A percentile compares a stretch with the other conserved stretches of the same genome.
These are phyloP conservation scores for Hamamelis virginiana DNA, from an alignment of 164 flowering plant genomes.

Conservation along the genomic window DNA sequence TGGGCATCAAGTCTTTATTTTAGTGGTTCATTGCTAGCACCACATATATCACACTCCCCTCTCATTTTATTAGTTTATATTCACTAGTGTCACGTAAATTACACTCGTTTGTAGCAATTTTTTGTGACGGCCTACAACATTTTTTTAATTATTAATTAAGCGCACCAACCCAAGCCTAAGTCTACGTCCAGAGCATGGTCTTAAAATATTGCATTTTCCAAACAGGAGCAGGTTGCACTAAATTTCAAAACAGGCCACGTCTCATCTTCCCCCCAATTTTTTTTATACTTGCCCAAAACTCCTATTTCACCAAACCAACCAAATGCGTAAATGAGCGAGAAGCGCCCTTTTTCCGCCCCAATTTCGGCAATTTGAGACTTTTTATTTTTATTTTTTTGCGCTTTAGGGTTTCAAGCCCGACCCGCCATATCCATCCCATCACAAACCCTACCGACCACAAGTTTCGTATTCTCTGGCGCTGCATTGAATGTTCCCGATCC, in stretches of 20 bases:
- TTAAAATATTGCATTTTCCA: no score
- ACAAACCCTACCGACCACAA: slow-evolving; percentile 6
- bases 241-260: slow-evolving; percentile 20
- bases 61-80: no score
- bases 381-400: neutral
- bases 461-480: slow-evolving; percentile 1
- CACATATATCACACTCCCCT: no score
- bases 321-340: neutral
- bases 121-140: no score
- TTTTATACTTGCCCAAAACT: neutral
- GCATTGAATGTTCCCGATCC: slow-evolving; percentile 27
- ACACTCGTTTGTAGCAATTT: no score
- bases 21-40: no score
- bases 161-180: no score
- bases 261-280: slow-evolving; percentile 29
- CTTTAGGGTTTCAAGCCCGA: slow-evolving; percentile 26
- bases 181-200: no score
- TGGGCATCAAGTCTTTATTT: no score
- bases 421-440: neutral
- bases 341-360: neutral
- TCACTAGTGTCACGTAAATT: no score
- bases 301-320: neutral
- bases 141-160: no score
- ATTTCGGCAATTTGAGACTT: no score
- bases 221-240: neutral